These are phyloP conservation scores for Lachnellula cervina DNA, from an alignment of 2,329 filamentous ascomycete species.

Conservation along the genomic window DNA sequence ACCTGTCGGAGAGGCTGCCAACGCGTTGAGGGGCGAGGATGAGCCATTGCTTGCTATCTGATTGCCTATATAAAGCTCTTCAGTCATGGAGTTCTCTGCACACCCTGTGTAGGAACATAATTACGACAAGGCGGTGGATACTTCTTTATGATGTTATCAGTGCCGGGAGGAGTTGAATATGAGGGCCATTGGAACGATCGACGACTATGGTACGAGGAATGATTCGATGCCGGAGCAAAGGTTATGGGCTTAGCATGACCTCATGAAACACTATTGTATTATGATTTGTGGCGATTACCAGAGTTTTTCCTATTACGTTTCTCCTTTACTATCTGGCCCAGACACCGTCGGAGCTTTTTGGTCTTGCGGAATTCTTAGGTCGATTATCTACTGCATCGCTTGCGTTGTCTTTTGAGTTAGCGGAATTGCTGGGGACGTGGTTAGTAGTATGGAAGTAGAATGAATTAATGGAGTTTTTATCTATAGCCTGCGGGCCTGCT, in stretches of 20 bases:
- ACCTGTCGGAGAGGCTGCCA: conserved; percentile 8
- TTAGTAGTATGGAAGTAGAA: background rate
- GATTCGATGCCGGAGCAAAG: conserved; percentile 14
- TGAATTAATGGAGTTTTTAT: background rate
- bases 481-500: background rate
- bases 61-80: background rate
- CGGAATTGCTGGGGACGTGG: background rate
- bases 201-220: conserved; percentile 17
- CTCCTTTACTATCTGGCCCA: conserved; percentile 7
- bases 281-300: conserved; percentile 17
- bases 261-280: conserved; percentile 21
- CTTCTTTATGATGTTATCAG: background rate
- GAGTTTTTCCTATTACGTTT: conserved; percentile 10
- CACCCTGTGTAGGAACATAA: background rate
- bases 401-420: conserved; percentile 11
- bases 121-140: background rate
- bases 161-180: background rate
- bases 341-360: conserved; percentile 3
- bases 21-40: conserved; percentile 11
- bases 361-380: conserved; percentile 4
- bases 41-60: conserved; percentile 28
- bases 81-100: background rate
- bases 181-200: conserved; percentile 6
- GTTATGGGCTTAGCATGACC: conserved; percentile 21
- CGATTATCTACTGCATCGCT: conserved; percentile 19